Evolutionary conservation across 140 eudicot species (phyloP), one percentile per base, ranked within the genome.

Genomic region (Artemisia princeps): DNA sequence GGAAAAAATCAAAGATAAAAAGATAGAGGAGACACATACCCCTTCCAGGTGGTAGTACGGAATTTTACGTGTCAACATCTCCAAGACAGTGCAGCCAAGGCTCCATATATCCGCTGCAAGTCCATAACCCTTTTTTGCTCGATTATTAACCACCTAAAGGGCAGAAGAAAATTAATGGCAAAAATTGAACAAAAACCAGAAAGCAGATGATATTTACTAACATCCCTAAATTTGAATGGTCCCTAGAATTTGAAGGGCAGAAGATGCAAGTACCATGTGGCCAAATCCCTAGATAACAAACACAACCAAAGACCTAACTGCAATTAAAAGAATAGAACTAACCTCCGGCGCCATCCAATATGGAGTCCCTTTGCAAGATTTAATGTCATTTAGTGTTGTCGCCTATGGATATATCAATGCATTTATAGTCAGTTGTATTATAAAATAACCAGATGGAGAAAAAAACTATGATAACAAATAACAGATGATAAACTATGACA

Each of bases 291-390:
- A 65, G 19, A 65, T 22, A 26, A 23, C 54, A 53, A 30, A 63
- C 62, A 72, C 4, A 72, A 24, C 60, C 72, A 64, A 14, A 46
- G 14, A 65, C 55, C 28, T 66, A 49, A 74, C 19, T 24, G 45
- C 13, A 55, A 44, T 63, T 26, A 46, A 52, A 42, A 77, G 50
- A 61, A 49, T 22, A 33, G 10, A 69, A 33, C 28, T 75, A 71
- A 89, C 97, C 95, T 89, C 97, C 22, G 97, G 97, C 16, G 97
- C 97, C 94, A 89, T 89, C 97, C 97, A 89, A 53, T 67, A 84
- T 63, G 95, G 87, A 76, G 87, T 86, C 62, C 95, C 95, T 73
- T 80, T 86, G 84, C 86, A 82, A 57, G 87, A 86, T 74, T 78
- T 81, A 55, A 86, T 64, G 66, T 89, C 89, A 80, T 86, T 84